A percentile compares a stretch with the other conserved stretches of the same genome.
Conservation (phyloP, 2,329 filamentous ascomycete genomes). For the Epichloe sibirici region DNA sequence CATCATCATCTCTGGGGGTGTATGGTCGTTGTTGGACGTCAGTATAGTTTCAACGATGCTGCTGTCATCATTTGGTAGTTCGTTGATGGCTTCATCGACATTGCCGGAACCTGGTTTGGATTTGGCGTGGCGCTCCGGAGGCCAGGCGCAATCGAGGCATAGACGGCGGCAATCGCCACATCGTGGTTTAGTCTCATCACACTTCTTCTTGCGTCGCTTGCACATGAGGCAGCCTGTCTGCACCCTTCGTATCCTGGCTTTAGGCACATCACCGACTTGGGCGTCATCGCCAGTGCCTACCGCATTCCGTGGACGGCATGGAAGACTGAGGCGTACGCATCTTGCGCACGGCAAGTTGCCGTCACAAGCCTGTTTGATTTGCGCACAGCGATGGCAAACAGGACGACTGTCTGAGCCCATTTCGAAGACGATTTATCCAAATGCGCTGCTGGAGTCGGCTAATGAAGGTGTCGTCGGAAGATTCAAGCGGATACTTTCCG, state of each 20-base stretch:
- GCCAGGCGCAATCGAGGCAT: constrained; percentile 22
- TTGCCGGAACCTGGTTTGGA: constrained; percentile 7
- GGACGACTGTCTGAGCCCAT: constrained; percentile 19
- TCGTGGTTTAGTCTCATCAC: constrained; percentile 31
- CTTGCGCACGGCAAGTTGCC: constrained; percentile 21
- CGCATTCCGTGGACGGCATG: constrained; percentile 18
- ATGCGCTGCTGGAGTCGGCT: not conserved
- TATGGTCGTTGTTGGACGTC: not conserved
- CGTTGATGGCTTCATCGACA: constrained; percentile 5
- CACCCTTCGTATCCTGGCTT: constrained; percentile 21
- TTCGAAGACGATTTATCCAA: not conserved
- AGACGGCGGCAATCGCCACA: constrained; percentile 26
- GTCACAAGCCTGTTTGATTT: constrained; percentile 25
- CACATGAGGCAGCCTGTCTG: constrained; percentile 32
- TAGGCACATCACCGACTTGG: constrained; percentile 14
- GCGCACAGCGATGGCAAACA: constrained; percentile 22
- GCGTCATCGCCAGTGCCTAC: constrained; percentile 5
- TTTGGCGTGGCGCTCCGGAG: constrained; percentile 12
- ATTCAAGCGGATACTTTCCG: not conserved
- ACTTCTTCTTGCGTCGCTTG: constrained; percentile 35
- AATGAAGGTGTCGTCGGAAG: not conserved
- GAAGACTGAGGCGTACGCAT: constrained; percentile 21
- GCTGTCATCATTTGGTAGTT: not conserved
- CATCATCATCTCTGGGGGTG: not conserved
- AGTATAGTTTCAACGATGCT: not conserved